Conservation (phyloP, 306 rosid species). For the Cicer yamashitae region DNA sequence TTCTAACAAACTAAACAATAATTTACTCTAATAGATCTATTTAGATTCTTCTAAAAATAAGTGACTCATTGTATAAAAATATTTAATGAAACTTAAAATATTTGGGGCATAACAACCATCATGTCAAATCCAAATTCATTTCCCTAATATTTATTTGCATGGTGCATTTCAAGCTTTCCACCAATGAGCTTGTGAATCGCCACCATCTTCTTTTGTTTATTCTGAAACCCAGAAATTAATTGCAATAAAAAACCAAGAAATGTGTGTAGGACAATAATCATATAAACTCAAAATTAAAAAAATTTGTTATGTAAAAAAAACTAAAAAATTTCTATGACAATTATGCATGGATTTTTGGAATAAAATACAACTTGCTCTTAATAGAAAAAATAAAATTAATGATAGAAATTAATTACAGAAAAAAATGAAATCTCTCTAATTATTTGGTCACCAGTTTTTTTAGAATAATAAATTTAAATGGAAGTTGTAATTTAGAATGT, state of each 20-base stretch:
- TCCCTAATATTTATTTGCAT: neutral
- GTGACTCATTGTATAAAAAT: no score
- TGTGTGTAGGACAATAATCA: neutral
- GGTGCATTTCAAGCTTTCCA: conserved; percentile 16
- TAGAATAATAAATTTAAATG: neutral
- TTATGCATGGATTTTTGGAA: no score
- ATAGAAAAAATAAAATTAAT: no score
- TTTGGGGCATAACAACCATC: neutral
- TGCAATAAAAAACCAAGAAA: conserved; percentile 3
- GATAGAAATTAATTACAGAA: no score
- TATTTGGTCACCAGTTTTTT: no score
- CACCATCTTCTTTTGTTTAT: conserved; percentile 9
- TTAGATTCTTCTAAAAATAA: no score
- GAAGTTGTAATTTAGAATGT: neutral
- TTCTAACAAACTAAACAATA: no score
- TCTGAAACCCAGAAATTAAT: conserved; percentile 3
- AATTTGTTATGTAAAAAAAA: no score
- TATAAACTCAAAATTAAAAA: neutral
- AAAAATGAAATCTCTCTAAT: no score
- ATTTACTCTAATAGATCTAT: no score
- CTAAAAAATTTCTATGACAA: no score
- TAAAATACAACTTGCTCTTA: neutral
- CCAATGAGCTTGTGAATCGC: neutral
- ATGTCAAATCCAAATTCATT: neutral
- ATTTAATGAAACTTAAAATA: no score